Percentiles rank a stretch among this genome's conserved stretches.
Evolutionary conservation across 805 yeast species (phyloP).

Genomic region (Komagataella populi): DNA sequence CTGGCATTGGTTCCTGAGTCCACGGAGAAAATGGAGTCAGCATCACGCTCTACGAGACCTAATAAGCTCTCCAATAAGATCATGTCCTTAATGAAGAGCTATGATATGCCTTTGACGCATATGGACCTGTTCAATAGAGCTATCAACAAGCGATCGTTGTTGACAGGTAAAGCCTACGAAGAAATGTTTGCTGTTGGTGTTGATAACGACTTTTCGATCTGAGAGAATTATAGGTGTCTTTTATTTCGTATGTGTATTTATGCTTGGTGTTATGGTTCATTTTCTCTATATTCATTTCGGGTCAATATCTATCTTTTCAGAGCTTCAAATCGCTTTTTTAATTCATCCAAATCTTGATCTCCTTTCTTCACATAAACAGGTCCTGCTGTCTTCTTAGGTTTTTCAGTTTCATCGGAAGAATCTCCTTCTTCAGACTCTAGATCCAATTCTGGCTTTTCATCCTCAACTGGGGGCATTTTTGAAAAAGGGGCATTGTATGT

Average conservation of each 20-base stretch:
- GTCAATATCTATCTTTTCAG: conserved; percentile 25
- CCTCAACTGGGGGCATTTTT: conserved; percentile 5
- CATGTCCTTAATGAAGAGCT: neutral
- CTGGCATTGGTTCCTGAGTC: conserved; percentile 11
- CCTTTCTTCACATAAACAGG: conserved; percentile 10
- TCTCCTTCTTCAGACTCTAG: conserved; percentile 12
- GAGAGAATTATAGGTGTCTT: neutral
- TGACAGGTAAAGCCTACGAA: conserved; percentile 15
- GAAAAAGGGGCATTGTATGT: conserved; percentile 71
- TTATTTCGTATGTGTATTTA: neutral
- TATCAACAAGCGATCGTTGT: conserved; percentile 16
- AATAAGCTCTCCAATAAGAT: neutral
- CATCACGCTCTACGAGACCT: neutral
- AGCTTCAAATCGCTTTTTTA: conserved; percentile 68
- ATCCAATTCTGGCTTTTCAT: conserved; percentile 14
- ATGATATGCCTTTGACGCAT: neutral
- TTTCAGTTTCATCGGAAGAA: conserved; percentile 6
- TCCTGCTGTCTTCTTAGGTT: conserved; percentile 7
- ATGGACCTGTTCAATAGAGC: conserved; percentile 11
- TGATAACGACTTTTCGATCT: neutral
- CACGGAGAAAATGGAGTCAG: conserved; percentile 3
- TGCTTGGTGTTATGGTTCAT: neutral
- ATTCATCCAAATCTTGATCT: conserved; percentile 44
- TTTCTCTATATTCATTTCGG: conserved; percentile 1
- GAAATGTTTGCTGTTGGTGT: conserved; percentile 16